Conservation (phyloP, 441 rosid species). For the Erodium moschatum region DNA sequence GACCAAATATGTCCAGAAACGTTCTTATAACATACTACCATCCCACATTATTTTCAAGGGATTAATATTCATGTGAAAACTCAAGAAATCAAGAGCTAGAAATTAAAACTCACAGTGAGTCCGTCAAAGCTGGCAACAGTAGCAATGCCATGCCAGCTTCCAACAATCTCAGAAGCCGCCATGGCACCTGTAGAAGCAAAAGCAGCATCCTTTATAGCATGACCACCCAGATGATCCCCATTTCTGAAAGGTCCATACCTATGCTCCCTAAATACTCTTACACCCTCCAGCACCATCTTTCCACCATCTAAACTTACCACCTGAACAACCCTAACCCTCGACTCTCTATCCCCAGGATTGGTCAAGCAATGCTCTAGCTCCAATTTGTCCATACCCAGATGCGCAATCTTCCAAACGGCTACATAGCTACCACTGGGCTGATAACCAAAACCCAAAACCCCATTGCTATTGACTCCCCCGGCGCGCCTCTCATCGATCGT, state of each 20-base stretch:
- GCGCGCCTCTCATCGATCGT: conserved; percentile 41
- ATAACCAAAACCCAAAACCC: conserved; percentile 53
- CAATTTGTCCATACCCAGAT: conserved; percentile 23
- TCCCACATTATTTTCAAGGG: not conserved
- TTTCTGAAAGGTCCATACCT: conserved; percentile 86
- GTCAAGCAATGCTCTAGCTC: conserved; percentile 78
- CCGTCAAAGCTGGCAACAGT: conserved; percentile 40
- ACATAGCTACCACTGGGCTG: conserved; percentile 58
- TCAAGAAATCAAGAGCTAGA: not conserved
- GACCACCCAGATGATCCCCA: conserved; percentile 81
- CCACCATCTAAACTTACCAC: conserved; percentile 31
- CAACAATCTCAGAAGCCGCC: conserved; percentile 40
- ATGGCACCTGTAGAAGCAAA: conserved; percentile 65
- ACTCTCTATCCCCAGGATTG: conserved; percentile 63
- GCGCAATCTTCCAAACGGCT: conserved; percentile 49
- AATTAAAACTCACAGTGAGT: conserved; percentile 37
- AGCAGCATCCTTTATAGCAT: conserved; percentile 62
- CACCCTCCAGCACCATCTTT: conserved; percentile 32
- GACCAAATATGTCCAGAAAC: not conserved
- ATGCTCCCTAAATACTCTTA: conserved; percentile 60
- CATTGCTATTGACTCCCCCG: conserved; percentile 17
- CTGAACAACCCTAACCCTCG: conserved; percentile 69
- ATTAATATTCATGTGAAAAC: not conserved
- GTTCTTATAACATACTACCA: not conserved
- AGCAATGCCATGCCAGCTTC: conserved; percentile 48